Evolutionary conservation across 768 basidiomycete genomes (phyloP).

Genomic region (Lactarius akahatsu): DNA sequence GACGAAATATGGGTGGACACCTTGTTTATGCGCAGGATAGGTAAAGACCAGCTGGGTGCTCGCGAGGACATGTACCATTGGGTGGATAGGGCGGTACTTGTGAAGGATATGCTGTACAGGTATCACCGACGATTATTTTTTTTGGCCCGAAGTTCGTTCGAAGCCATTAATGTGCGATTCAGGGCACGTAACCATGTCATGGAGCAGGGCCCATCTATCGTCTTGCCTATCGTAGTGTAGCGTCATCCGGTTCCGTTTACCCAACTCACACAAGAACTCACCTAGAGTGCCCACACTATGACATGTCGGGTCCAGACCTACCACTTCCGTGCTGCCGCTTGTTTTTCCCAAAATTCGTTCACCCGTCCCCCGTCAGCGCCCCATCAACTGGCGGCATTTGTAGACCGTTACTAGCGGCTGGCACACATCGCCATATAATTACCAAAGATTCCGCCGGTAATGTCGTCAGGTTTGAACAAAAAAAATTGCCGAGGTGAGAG

Average conservation of each 20-base stretch:
- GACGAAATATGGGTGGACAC: slow-evolving; percentile 18
- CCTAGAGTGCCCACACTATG: background rate
- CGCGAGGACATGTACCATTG: slow-evolving; percentile 61
- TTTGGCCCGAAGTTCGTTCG: background rate
- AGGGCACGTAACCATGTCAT: slow-evolving; percentile 8
- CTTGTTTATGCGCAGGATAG: slow-evolving; percentile 44
- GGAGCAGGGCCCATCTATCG: slow-evolving; percentile 6
- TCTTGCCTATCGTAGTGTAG: slow-evolving; percentile 12
- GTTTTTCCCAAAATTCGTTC: background rate
- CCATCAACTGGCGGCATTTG: background rate
- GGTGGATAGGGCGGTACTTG: slow-evolving; percentile 58
- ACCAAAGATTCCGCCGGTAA: slow-evolving; percentile 12
- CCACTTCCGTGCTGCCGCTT: slow-evolving; percentile 2
- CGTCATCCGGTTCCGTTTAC: background rate
- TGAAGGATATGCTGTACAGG: slow-evolving; percentile 1
- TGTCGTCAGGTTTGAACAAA: slow-evolving; percentile 13
- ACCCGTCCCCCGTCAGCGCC: background rate
- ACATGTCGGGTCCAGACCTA: slow-evolving; percentile 8
- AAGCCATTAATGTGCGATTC: background rate
- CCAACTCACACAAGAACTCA: background rate
- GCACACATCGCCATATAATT: background rate
- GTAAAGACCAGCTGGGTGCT: slow-evolving; percentile 45
- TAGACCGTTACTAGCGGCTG: background rate
- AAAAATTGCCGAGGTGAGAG: slow-evolving; percentile 7
- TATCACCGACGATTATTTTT: slow-evolving; percentile 7